Evolutionary conservation across 2,329 filamentous ascomycete species (phyloP).

Genomic region (Alternaria dauci): DNA sequence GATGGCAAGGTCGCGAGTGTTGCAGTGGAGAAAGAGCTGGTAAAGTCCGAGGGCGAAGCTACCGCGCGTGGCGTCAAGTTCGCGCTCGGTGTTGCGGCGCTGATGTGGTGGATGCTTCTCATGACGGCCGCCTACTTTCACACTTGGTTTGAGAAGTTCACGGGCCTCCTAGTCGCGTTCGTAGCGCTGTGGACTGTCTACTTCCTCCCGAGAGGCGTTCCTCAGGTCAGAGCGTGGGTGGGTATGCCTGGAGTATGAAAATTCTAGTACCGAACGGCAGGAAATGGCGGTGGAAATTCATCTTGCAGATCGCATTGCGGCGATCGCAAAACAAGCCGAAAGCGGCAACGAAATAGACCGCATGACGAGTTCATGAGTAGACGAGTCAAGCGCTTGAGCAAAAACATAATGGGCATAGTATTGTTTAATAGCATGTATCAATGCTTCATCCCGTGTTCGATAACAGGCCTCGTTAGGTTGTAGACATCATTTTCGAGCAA

Average conservation of each 20-base stretch:
- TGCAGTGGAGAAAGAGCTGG: constrained; percentile 50
- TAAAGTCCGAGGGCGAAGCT: constrained; percentile 51
- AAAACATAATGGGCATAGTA: constrained; percentile 5
- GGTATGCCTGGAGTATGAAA: constrained; percentile 58
- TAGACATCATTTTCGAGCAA: background rate
- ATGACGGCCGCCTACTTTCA: constrained; percentile 99
- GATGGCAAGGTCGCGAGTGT: constrained; percentile 68
- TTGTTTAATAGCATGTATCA: constrained; percentile 12
- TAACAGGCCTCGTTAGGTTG: background rate
- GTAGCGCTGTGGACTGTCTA: constrained; percentile 56
- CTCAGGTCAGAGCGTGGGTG: constrained; percentile 52
- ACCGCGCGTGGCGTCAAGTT: constrained; percentile 64
- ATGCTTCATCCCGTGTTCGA: background rate
- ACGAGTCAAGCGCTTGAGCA: constrained; percentile 6
- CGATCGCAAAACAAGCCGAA: background rate
- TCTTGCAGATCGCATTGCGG: background rate
- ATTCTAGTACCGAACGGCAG: background rate
- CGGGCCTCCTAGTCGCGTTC: constrained; percentile 59
- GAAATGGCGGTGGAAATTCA: background rate
- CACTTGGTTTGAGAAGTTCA: constrained; percentile 94
- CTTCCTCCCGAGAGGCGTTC: constrained; percentile 57
- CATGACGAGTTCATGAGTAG: constrained; percentile 1
- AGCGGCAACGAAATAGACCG: background rate
- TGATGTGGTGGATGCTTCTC: constrained; percentile 94
- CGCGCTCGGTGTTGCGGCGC: constrained; percentile 65